A percentile compares a stretch with the other conserved stretches of the same genome.
These are phyloP conservation scores for Herpotrichia juniperi DNA, from an alignment of 2,329 filamentous ascomycete genomes.

Conservation along the genomic window DNA sequence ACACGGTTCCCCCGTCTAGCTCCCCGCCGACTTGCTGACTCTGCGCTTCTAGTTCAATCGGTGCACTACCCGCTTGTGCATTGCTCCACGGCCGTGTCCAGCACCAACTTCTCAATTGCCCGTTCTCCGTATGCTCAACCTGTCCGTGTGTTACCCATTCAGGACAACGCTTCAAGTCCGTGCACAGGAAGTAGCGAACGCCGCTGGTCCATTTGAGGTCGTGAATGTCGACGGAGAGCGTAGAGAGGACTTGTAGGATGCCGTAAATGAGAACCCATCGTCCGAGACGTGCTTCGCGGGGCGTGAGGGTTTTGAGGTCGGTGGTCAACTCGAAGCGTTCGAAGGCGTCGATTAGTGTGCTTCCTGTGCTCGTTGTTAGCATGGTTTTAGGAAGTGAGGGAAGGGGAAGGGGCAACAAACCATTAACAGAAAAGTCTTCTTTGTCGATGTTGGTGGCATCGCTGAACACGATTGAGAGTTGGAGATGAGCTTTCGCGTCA, in stretches of 20 bases:
- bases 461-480: constrained; percentile 47
- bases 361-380: constrained; percentile 32
- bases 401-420: constrained; percentile 21
- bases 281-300: constrained; percentile 50
- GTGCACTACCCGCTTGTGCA: constrained; percentile 22
- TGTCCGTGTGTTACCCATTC: constrained; percentile 43
- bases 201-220: constrained; percentile 45
- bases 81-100: constrained; percentile 43
- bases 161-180: constrained; percentile 44
- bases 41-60: constrained; percentile 39
- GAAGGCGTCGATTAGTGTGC: constrained; percentile 48
- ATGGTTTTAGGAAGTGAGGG: background rate
- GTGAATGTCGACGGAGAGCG: constrained; percentile 48
- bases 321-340: constrained; percentile 48
- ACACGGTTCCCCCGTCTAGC: constrained; percentile 17
- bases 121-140: constrained; percentile 33
- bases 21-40: constrained; percentile 6
- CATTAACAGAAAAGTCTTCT: constrained; percentile 42
- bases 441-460: constrained; percentile 50
- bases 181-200: constrained; percentile 49
- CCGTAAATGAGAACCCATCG: constrained; percentile 53
- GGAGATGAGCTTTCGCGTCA: constrained; percentile 47
- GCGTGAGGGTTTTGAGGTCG: constrained; percentile 37
- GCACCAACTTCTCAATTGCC: constrained; percentile 41
- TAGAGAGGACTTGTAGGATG: constrained; percentile 49